Conservation (phyloP, 163 green algal species). For the Scenedesmus sp. region DNA sequence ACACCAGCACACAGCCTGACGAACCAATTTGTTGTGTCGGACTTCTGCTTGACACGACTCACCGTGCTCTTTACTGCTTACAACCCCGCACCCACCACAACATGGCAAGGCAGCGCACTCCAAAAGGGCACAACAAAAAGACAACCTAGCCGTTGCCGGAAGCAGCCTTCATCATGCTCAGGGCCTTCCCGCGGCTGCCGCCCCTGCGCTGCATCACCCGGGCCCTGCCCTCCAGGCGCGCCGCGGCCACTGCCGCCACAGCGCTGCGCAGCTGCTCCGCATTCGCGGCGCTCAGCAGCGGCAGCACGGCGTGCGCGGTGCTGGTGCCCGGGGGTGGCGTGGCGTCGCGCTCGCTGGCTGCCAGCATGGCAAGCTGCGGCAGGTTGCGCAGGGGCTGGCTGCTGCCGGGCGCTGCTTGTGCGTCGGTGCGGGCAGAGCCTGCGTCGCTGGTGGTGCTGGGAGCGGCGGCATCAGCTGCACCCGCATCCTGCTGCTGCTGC, state of each 20-base stretch:
- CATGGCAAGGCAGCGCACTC: too few species aligned
- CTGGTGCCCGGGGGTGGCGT: not conserved
- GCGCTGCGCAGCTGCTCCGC: not conserved
- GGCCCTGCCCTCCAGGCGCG: not conserved
- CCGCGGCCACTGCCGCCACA: not conserved
- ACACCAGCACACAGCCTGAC: too few species aligned
- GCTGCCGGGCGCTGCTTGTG: too few species aligned
- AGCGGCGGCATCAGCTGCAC: too few species aligned
- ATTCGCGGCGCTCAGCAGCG: not conserved
- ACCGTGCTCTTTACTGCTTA: too few species aligned
- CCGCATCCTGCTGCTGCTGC: not conserved
- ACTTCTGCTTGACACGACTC: too few species aligned
- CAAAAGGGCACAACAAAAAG: not conserved
- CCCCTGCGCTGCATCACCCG: not conserved
- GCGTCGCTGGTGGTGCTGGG: not conserved
- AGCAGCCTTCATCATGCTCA: not conserved
- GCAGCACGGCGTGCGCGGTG: not conserved
- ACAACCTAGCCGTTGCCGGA: not conserved
- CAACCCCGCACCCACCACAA: too few species aligned
- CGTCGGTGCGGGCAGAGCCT: not conserved
- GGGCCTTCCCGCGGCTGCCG: not conserved
- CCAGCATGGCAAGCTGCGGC: not conserved
- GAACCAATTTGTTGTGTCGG: too few species aligned
- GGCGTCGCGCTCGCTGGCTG: not conserved
- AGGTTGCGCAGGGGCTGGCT: not conserved